phyloP scores from a whole-genome alignment of 768 basidiomycete species.

The Collybia sordida region DNA sequence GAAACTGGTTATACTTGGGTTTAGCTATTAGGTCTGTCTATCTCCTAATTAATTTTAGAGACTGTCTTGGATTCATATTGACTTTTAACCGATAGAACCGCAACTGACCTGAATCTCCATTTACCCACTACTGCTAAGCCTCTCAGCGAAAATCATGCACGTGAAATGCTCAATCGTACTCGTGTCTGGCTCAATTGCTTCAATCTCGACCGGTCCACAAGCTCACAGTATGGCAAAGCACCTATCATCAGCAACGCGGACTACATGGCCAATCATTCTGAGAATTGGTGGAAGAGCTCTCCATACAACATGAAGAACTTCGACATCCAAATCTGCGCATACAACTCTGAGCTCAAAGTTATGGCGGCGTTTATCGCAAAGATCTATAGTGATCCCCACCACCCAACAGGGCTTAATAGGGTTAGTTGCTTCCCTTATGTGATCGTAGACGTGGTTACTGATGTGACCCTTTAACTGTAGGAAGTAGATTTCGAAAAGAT shows the following conservation, averaged over 20 bases:
- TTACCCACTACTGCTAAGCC: conserved; percentile 72
- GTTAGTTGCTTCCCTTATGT: conserved; percentile 29
- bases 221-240: conserved; percentile 86
- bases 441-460: not conserved
- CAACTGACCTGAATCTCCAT: conserved; percentile 88
- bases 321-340: conserved; percentile 79
- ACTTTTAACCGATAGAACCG: conserved; percentile 52
- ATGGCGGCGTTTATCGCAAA: conserved; percentile 58
- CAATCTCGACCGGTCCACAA: conserved; percentile 87
- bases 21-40: conserved; percentile 71
- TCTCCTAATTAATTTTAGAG: conserved; percentile 6
- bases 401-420: conserved; percentile 78
- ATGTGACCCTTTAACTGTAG: conserved; percentile 28
- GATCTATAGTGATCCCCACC: conserved; percentile 72
- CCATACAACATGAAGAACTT: conserved; percentile 69
- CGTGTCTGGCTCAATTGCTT: conserved; percentile 90
- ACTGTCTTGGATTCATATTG: conserved; percentile 7
- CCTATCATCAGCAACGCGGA: conserved; percentile 77
- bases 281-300: conserved; percentile 70
- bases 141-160: conserved; percentile 75
- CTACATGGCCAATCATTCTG: conserved; percentile 72
- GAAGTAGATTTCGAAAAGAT: conserved; percentile 62
- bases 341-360: conserved; percentile 71
- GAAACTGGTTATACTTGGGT: conserved; percentile 88
- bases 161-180: conserved; percentile 88